Evolutionary conservation across 768 basidiomycete species (phyloP).

Genomic region (Suillus weaverae): DNA sequence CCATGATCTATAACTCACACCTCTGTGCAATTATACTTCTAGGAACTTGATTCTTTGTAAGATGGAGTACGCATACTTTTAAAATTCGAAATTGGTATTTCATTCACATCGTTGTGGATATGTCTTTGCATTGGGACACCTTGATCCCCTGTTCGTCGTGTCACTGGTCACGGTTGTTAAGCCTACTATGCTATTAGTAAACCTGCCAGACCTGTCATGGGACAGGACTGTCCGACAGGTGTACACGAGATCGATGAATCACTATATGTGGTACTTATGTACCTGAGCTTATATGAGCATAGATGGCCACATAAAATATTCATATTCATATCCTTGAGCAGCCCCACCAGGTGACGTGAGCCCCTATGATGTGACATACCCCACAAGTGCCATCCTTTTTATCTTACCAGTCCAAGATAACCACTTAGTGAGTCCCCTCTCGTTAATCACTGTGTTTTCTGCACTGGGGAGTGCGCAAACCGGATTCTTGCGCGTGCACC

Average conservation of each 20-base stretch:
- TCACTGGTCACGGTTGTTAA: no score
- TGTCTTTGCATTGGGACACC: neutral
- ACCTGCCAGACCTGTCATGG: no score
- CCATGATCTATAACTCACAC: neutral
- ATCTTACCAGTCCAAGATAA: neutral
- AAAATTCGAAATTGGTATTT: neutral
- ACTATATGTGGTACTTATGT: no score
- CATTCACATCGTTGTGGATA: neutral
- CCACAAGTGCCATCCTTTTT: no score
- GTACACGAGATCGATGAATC: no score
- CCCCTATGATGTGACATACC: no score
- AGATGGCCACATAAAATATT: no score
- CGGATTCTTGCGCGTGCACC: neutral
- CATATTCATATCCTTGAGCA: no score
- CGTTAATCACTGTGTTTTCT: neutral
- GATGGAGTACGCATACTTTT: neutral
- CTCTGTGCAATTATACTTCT: neutral
- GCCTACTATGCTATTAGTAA: no score
- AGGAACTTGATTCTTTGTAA: neutral
- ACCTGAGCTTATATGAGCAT: no score
- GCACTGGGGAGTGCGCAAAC: neutral
- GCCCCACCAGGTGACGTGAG: no score
- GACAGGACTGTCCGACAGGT: no score
- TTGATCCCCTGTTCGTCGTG: neutral
- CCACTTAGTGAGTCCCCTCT: neutral